Percentiles rank a stretch among this genome's conserved stretches.
phyloP scores from a whole-genome alignment of 495 filamentous ascomycete species.

The Parathielavia hyrcaniae region DNA sequence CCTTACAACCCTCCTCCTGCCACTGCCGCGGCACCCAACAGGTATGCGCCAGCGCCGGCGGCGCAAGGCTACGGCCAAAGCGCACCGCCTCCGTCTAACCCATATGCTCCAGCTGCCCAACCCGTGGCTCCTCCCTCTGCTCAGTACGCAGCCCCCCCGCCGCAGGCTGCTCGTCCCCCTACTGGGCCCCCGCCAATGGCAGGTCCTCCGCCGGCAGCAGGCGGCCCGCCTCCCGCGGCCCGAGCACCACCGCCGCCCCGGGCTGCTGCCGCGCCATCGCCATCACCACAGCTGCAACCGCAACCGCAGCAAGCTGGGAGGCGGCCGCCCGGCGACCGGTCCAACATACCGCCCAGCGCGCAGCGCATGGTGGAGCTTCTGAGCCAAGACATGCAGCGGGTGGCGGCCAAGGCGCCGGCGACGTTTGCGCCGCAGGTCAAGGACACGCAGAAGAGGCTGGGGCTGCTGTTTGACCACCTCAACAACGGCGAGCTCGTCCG shows the following conservation, averaged over 20 bases:
- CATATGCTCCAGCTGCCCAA: slow-evolving; percentile 50
- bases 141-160: slow-evolving; percentile 35
- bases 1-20: slow-evolving; percentile 82
- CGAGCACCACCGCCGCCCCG: slow-evolving; percentile 39
- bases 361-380: slow-evolving; percentile 76
- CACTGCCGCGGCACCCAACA: slow-evolving; percentile 65
- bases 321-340: slow-evolving; percentile 80
- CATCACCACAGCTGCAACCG: too few relatives aligned
- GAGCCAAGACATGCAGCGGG: slow-evolving; percentile 75
- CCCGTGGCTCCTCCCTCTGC: slow-evolving; percentile 27
- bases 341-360: slow-evolving; percentile 74
- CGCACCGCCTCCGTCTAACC: slow-evolving; percentile 46
- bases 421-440: slow-evolving; percentile 79
- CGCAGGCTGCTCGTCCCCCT: slow-evolving; percentile 26
- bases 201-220: slow-evolving; percentile 46
- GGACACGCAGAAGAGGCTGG: slow-evolving; percentile 86
- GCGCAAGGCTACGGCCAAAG: slow-evolving; percentile 44
- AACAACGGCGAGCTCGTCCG: slow-evolving; percentile 90
- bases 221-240: slow-evolving; percentile 31
- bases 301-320: slow-evolving; percentile 48
- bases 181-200: slow-evolving; percentile 39
- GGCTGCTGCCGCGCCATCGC: not conserved
- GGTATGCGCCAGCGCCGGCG: slow-evolving; percentile 79
- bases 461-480: slow-evolving; percentile 87
- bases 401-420: slow-evolving; percentile 73